Base-by-base conservation (phyloP, 257 asterid species). In the Ophiorrhiza pumila region DNA sequence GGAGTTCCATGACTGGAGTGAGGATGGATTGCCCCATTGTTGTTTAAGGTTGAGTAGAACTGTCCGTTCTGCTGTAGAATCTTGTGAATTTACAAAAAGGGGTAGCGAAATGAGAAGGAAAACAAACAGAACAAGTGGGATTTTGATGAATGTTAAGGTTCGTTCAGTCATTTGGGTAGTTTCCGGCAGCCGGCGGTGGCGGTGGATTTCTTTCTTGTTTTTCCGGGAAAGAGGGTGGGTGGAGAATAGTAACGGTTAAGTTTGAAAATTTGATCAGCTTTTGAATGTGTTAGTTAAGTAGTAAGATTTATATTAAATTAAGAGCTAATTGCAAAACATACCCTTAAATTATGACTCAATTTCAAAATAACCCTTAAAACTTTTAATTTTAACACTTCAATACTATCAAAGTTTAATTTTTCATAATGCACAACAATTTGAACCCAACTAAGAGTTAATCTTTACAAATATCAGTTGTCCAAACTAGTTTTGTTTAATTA, bases 21-120 rank as follows among this genome's bases (percentile, higher is more conserved):
- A 66, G 1, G 69, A 31, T 18, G 90, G 83, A 76, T 76, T 73
- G 7, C 73, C 79, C 91, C 90, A 88, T 4, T 80, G 80, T 6
- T 80, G 73, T 63, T 86, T 85, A 34, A 86, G 68, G 63, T 78
- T 69, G 56, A 88, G 72, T 9, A 88, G 76, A 27, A 77, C 7
- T 15, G 69, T 20, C 31, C 53, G 72, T 11, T 86, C 88, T 5
- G 61, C 4, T 9, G 65, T 49, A 0, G 76, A 8, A 31, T 32
- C 23, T 29, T 78, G 86, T 53, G 89, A 81, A 46, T 73, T 80
- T 71, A 59, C 78, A 39, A 27, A 66, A 64, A 53, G 45, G 57
- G 82, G 79, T 2, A 79, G 53, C 42, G 27, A 39, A 50, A 68
- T 35, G 61, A 84, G 49, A 80, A 80, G 37, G 58, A 78, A 32